Evolutionary conservation across 768 basidiomycete species (phyloP).

Genomic region (Psilocybe cubensis): DNA sequence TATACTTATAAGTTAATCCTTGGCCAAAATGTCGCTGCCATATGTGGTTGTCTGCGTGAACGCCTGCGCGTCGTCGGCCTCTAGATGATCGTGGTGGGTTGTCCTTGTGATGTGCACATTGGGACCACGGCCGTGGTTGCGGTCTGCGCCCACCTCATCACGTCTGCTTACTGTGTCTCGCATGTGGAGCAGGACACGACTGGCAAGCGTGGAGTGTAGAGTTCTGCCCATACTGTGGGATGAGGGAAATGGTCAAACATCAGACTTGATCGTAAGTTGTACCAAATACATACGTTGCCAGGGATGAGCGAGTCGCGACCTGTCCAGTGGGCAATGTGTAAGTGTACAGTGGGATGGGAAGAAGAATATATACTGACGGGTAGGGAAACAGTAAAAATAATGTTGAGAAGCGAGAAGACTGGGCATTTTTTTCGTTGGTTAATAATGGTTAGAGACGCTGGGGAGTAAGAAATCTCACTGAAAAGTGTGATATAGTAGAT

Average conservation of each 20-base stretch:
- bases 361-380: neutral
- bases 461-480: neutral
- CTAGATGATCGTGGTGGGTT: too few species aligned
- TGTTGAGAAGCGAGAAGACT: neutral
- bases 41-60: too few species aligned
- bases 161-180: neutral
- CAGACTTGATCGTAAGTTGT: neutral
- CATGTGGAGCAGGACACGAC: neutral
- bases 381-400: neutral
- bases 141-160: too few species aligned
- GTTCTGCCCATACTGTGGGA: neutral
- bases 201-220: neutral
- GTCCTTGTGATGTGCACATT: too few species aligned
- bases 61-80: too few species aligned
- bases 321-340: neutral
- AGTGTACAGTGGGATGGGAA: neutral
- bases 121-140: too few species aligned
- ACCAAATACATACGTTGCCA: neutral
- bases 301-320: neutral
- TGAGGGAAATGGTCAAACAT: neutral
- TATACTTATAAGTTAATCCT: too few species aligned
- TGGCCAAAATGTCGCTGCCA: too few species aligned
- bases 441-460: too few species aligned
- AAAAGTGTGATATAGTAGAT: neutral
- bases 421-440: too few species aligned